Base-by-base conservation (phyloP, 345 rosid species). In the Erysimum cheiranthoides region DNA sequence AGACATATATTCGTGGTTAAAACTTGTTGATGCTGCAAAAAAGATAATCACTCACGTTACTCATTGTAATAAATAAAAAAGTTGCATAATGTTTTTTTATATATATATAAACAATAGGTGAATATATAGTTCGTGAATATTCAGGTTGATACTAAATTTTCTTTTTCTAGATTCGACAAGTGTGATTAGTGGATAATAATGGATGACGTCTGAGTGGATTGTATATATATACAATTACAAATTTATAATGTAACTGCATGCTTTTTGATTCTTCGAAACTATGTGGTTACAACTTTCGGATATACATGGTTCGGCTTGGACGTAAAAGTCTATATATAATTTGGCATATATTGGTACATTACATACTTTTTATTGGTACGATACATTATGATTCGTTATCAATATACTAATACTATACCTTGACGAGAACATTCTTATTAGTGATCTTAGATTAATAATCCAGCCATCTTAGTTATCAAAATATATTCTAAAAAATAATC, bases 131-230 rank as follows among this genome's bases (percentile, higher is more conserved):
- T 77, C 45, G 52, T 39, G 74, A 73, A 66, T 78, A 73, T 78
- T 72, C 81, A 60, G 69, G 67, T 78, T 59, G 68, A 78, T 42
- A 65, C 69, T 39, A 59, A 72, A 10, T 51, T 66, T 9, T 59
- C 52, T 43, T 66, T 57, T 18, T 18, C 34, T 38, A 57, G 61
- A 54, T 63, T 63, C 61, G 67, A 77, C 46, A 77, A 47, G 31
- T 72, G 77, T 66, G 61, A 50, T n/a, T 78, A 78, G 74, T 66
- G 78, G 69, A 58, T 34, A 39, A 32, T 62, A 50, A 59, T 78
- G 78, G 46, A 59, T 73, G 78, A 78, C 66, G 73, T 52, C 49
- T 60, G 58, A 73, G 74, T 73, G 65, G 78, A 66, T 40, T 51
- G 5, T 66, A 58, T 31, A 31, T 46, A 17, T 21, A 21, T 21